Percentiles rank a stretch among this genome's conserved stretches.
Evolutionary conservation across 148 eudicot genomes (phyloP).

Genomic region (Nyssa sinensis): DNA sequence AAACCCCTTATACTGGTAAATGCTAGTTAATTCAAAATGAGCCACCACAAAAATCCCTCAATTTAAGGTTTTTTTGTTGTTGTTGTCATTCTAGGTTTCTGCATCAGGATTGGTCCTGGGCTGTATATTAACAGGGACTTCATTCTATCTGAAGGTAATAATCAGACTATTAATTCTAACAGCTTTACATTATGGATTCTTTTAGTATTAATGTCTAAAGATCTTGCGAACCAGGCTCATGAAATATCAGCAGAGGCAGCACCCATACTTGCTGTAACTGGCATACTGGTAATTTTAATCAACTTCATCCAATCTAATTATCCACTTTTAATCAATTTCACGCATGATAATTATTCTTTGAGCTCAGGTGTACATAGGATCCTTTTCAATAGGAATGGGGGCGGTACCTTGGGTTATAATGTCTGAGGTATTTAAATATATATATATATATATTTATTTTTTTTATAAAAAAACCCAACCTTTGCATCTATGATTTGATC

Average conservation of each 20-base stretch:
- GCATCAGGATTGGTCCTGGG: background rate
- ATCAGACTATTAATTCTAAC: background rate
- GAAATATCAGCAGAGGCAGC: background rate
- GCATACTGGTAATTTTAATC: background rate
- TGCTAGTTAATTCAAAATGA: background rate
- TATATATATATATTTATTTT: background rate
- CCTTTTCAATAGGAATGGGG: conserved; percentile 64
- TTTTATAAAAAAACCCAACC: background rate
- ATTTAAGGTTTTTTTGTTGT: too few relatives aligned
- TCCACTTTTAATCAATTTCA: background rate
- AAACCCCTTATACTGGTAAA: conserved; percentile 55
- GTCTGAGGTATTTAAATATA: conserved; percentile 46
- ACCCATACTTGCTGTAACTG: background rate
- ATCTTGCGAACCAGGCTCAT: background rate
- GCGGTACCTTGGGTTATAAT: conserved; percentile 60
- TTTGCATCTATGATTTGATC: too few relatives aligned
- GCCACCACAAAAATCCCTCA: too few relatives aligned
- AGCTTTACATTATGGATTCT: background rate
- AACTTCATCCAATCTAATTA: too few relatives aligned
- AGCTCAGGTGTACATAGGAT: conserved; percentile 56
- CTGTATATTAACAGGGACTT: background rate
- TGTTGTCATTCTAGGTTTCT: background rate
- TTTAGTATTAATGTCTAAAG: background rate
- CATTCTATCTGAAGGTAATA: background rate
- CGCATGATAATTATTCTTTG: background rate